Percentiles rank a stretch among this genome's conserved stretches.
Evolutionary conservation across 768 basidiomycete species (phyloP).

Genomic region (Mycena crocata): DNA sequence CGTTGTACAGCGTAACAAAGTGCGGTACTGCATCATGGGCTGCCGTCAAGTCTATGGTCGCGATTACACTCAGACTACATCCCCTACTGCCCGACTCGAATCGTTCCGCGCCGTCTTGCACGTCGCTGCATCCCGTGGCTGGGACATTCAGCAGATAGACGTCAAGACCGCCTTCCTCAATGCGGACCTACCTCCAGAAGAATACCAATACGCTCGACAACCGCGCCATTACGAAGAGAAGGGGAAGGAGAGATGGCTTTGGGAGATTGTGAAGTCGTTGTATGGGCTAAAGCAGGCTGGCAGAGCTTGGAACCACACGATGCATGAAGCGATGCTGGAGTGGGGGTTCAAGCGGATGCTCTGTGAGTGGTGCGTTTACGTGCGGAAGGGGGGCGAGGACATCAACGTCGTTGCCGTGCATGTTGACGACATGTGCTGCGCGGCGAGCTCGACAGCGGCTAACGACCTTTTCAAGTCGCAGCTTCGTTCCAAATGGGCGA

Average conservation of each 20-base stretch:
- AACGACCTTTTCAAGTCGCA: constrained; percentile 40
- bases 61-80: constrained; percentile 40
- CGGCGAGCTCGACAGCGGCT: constrained; percentile 24
- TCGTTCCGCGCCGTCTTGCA: constrained; percentile 46
- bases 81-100: constrained; percentile 40
- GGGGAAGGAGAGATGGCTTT: constrained; percentile 30
- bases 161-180: constrained; percentile 42
- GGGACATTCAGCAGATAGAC: constrained; percentile 46
- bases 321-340: constrained; percentile 40
- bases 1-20: constrained; percentile 45
- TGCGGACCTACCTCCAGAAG: constrained; percentile 40
- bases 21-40: constrained; percentile 47
- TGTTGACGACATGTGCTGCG: constrained; percentile 48
- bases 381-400: constrained; percentile 7
- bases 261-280: constrained; percentile 17
- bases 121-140: constrained; percentile 38
- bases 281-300: constrained; percentile 37
- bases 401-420: constrained; percentile 46
- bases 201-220: constrained; percentile 49
- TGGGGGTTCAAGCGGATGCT: constrained; percentile 45
- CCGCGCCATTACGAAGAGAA: constrained; percentile 39
- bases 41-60: constrained; percentile 43
- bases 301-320: constrained; percentile 45
- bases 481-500: constrained; percentile 41
- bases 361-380: constrained; percentile 50